phyloP scores from a whole-genome alignment of 2,329 filamentous ascomycete species.

The Dactylellina cionopaga region DNA sequence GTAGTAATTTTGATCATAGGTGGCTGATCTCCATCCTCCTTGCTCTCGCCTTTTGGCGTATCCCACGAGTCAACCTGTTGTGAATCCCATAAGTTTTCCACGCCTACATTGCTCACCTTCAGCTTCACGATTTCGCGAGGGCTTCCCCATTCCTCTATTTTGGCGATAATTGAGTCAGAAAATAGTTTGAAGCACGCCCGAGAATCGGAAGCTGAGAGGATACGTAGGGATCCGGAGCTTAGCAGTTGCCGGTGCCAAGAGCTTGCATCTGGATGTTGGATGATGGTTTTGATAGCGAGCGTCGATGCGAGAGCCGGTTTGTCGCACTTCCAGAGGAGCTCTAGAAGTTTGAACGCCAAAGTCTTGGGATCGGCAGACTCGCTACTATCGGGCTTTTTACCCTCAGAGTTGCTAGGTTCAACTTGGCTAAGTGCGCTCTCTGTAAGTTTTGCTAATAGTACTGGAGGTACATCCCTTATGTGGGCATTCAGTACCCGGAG shows the following conservation, averaged over 20 bases:
- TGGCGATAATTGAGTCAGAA: background rate
- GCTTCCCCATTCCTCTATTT: constrained; percentile 4
- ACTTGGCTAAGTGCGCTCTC: background rate
- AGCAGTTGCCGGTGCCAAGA: constrained; percentile 4
- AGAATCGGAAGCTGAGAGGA: background rate
- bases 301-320: background rate
- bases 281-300: background rate
- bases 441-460: background rate
- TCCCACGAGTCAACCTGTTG: too few species aligned
- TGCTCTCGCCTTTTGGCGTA: too few species aligned
- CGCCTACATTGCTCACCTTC: too few species aligned
- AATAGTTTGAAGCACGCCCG: background rate
- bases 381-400: too few species aligned
- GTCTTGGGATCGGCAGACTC: background rate
- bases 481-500: background rate
- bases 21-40: background rate
- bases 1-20: constrained; percentile 28
- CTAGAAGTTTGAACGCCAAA: background rate
- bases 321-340: background rate
- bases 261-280: constrained; percentile 11
- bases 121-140: too few species aligned
- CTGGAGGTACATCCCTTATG: background rate
- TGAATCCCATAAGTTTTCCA: too few species aligned
- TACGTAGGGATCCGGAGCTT: background rate
- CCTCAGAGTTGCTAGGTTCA: background rate